Percentiles rank a stretch among this genome's conserved stretches.
phyloP scores from a whole-genome alignment of 495 filamentous ascomycete species.

The Venustampulla echinocandica region DNA sequence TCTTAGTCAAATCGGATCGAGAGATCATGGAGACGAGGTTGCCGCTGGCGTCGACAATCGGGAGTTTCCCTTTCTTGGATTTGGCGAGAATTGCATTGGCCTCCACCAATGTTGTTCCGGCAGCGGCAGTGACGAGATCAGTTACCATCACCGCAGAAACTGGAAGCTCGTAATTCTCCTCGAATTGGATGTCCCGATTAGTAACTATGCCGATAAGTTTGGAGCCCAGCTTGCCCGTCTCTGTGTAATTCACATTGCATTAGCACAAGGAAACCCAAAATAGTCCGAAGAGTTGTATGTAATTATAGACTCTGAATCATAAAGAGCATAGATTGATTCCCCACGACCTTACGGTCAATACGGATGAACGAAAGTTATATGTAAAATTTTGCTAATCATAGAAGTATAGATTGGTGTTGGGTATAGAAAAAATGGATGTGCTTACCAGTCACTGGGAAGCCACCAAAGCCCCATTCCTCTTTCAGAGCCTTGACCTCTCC shows the following conservation, averaged over 20 bases:
- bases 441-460: conserved; percentile 97
- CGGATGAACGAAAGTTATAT: conserved; percentile 99
- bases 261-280: conserved; percentile 10
- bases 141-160: conserved; percentile 92
- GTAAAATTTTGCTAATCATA: conserved; percentile 65
- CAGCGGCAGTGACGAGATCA: conserved; percentile 82
- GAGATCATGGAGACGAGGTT: conserved; percentile 94
- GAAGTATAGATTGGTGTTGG: conserved; percentile 26
- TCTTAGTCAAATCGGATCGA: conserved; percentile 97
- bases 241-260: conserved; percentile 36
- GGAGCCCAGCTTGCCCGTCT: conserved; percentile 84
- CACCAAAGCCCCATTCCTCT: conserved; percentile 97
- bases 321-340: conserved; percentile 53
- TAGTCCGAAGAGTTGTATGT: conserved; percentile 16
- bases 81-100: conserved; percentile 88
- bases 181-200: conserved; percentile 94
- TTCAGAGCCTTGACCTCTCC: conserved; percentile 87
- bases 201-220: conserved; percentile 96
- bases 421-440: conserved; percentile 20
- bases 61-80: conserved; percentile 99
- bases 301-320: conserved; percentile 24
- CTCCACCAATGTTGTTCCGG: conserved; percentile 75
- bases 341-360: conserved; percentile 77
- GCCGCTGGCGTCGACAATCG: conserved; percentile 78
- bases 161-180: conserved; percentile 52